phyloP scores from a whole-genome alignment of 306 rosid species.

The Lathyrus tuberosus region DNA sequence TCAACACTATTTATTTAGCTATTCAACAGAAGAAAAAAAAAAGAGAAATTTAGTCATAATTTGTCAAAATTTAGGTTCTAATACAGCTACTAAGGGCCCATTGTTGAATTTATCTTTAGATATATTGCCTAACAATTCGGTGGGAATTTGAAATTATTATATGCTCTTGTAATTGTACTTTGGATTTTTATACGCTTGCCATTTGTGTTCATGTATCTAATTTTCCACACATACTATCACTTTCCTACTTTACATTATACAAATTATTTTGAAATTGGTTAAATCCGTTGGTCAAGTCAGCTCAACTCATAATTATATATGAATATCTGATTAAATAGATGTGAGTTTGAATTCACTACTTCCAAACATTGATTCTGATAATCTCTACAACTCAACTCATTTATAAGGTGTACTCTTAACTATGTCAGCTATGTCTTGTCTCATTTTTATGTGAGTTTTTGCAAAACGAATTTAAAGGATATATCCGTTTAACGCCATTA shows the following conservation, averaged over 20 bases:
- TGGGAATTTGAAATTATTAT: slow-evolving; percentile 33
- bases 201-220: neutral
- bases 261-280: too few species aligned
- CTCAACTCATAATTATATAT: too few species aligned
- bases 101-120: slow-evolving; percentile 43
- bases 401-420: too few species aligned
- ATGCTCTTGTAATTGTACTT: slow-evolving; percentile 23
- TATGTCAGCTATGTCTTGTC: too few species aligned
- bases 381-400: too few species aligned
- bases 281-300: too few species aligned
- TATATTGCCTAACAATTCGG: slow-evolving; percentile 57
- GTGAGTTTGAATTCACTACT: too few species aligned
- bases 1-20: neutral
- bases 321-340: too few species aligned
- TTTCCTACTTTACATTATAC: slow-evolving; percentile 20
- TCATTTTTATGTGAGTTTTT: too few species aligned
- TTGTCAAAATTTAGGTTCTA: slow-evolving; percentile 55
- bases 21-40: neutral
- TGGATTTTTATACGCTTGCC: neutral
- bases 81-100: slow-evolving; percentile 63
- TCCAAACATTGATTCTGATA: too few species aligned
- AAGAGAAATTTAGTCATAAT: slow-evolving; percentile 32
- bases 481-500: too few species aligned
- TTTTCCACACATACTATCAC: neutral
- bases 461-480: too few species aligned